Conservation (phyloP, 768 basidiomycete genomes). For the Hericium erinaceus region DNA sequence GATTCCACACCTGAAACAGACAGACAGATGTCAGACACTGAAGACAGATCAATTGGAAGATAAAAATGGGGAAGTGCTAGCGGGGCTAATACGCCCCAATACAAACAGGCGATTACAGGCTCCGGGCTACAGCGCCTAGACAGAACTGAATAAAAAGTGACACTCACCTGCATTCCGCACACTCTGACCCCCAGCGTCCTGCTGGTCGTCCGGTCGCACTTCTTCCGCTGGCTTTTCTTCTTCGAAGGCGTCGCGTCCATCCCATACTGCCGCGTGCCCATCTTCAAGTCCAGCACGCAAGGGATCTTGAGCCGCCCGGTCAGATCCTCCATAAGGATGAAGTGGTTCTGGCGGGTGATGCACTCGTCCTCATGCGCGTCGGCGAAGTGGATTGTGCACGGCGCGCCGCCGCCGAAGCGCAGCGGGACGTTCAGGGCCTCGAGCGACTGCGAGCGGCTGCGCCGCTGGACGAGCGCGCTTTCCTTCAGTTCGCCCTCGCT, state of each 20-base stretch:
- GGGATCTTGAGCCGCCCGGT: slow-evolving; percentile 87
- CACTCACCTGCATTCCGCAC: slow-evolving; percentile 96
- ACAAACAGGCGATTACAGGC: neutral
- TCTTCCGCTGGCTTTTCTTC: slow-evolving; percentile 98
- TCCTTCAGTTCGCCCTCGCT: neutral
- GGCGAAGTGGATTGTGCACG: slow-evolving; percentile 9
- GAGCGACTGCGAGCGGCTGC: slow-evolving; percentile 33
- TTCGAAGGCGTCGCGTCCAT: slow-evolving; percentile 87
- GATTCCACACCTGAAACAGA: slow-evolving; percentile 78
- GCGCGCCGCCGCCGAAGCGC: slow-evolving; percentile 4
- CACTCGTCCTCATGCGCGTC: slow-evolving; percentile 31
- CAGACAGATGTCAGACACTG: slow-evolving; percentile 4
- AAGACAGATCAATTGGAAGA: neutral
- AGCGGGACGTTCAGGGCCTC: slow-evolving; percentile 14
- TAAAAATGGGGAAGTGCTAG: neutral
- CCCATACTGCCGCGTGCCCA: slow-evolving; percentile 99
- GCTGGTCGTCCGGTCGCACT: slow-evolving; percentile 95
- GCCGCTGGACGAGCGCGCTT: slow-evolving; percentile 19
- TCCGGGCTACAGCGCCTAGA: neutral
- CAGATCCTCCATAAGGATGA: slow-evolving; percentile 98
- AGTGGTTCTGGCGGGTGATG: slow-evolving; percentile 87
- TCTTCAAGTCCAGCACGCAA: slow-evolving; percentile 96
- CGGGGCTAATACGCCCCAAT: neutral
- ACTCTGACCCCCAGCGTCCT: slow-evolving; percentile 83
- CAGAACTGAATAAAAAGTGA: slow-evolving; percentile 5